Evolutionary conservation across 495 filamentous ascomycete genomes (phyloP).

Genomic region (Cercophora newfieldiana): DNA sequence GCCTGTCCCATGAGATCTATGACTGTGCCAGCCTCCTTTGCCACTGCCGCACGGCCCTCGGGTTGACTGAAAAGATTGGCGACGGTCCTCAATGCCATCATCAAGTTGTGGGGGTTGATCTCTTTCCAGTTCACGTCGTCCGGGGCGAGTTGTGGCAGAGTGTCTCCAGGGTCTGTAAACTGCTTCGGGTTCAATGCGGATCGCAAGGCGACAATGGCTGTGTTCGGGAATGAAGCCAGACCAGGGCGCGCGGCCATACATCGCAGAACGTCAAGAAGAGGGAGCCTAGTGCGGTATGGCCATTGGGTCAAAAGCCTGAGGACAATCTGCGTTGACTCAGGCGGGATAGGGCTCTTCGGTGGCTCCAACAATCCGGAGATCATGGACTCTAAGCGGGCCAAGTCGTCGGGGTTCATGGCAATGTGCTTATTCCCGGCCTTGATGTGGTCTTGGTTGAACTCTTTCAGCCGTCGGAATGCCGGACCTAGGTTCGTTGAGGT

Average conservation of each 20-base stretch:
- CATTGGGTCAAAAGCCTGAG: conserved; percentile 70
- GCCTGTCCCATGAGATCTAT: conserved; percentile 40
- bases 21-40: conserved; percentile 59
- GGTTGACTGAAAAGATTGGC: conserved; percentile 84
- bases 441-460: conserved; percentile 29
- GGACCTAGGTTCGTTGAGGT: conserved; percentile 45
- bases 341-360: conserved; percentile 55
- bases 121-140: conserved; percentile 13
- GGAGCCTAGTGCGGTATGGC: conserved; percentile 75
- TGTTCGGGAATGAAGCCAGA: conserved; percentile 55
- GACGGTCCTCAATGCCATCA: conserved; percentile 80
- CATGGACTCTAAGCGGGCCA: conserved; percentile 39
- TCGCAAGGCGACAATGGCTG: conserved; percentile 47
- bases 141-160: conserved; percentile 27
- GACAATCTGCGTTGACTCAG: conserved; percentile 54
- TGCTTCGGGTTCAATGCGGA: conserved; percentile 46
- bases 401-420: conserved; percentile 69
- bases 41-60: conserved; percentile 64
- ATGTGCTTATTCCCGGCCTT: conserved; percentile 69
- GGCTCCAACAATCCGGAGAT: conserved; percentile 13
- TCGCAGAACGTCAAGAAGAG: conserved; percentile 82
- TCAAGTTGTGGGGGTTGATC: conserved; percentile 67
- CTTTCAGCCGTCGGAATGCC: conserved; percentile 27
- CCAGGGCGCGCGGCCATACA: conserved; percentile 68
- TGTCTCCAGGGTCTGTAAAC: conserved; percentile 35